These are phyloP conservation scores for Taiozyma sp. DNA, from an alignment of 1,139 yeast species.

Conservation along the genomic window DNA sequence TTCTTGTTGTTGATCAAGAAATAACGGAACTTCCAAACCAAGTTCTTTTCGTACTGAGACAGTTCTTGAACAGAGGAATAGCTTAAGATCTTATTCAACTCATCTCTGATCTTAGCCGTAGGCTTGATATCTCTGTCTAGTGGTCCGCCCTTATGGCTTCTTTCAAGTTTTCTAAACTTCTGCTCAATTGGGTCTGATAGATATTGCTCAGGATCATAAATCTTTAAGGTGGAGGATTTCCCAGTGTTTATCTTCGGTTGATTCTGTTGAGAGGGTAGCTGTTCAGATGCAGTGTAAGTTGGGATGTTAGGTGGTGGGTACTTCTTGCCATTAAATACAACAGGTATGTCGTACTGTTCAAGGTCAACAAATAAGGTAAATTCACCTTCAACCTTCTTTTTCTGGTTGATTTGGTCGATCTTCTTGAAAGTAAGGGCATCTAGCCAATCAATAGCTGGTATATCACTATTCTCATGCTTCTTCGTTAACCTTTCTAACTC, in stretches of 20 bases:
- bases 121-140: slow-evolving; percentile 87
- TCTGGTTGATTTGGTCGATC: slow-evolving; percentile 40
- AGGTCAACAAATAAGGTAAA: slow-evolving; percentile 62
- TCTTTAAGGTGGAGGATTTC: slow-evolving; percentile 36
- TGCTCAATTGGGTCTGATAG: slow-evolving; percentile 78
- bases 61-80: slow-evolving; percentile 84
- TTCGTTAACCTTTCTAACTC: slow-evolving; percentile 52
- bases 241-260: slow-evolving; percentile 29
- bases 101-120: slow-evolving; percentile 75
- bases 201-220: slow-evolving; percentile 62
- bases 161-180: slow-evolving; percentile 77
- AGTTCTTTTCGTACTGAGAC: slow-evolving; percentile 76
- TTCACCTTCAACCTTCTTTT: slow-evolving; percentile 24
- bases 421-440: slow-evolving; percentile 61
- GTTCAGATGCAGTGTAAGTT: slow-evolving; percentile 18
- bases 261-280: slow-evolving; percentile 8
- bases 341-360: slow-evolving; percentile 73
- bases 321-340: slow-evolving; percentile 61
- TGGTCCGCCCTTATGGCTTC: slow-evolving; percentile 72
- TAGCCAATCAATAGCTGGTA: slow-evolving; percentile 63
- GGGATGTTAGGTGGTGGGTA: slow-evolving; percentile 23
- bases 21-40: slow-evolving; percentile 90
- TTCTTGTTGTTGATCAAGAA: slow-evolving; percentile 71
- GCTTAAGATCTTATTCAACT: slow-evolving; percentile 57
- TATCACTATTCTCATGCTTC: slow-evolving; percentile 64